These are phyloP conservation scores for Globisporangium perplexum DNA, from an alignment of 352 stramenopile genomes.

Conservation along the genomic window DNA sequence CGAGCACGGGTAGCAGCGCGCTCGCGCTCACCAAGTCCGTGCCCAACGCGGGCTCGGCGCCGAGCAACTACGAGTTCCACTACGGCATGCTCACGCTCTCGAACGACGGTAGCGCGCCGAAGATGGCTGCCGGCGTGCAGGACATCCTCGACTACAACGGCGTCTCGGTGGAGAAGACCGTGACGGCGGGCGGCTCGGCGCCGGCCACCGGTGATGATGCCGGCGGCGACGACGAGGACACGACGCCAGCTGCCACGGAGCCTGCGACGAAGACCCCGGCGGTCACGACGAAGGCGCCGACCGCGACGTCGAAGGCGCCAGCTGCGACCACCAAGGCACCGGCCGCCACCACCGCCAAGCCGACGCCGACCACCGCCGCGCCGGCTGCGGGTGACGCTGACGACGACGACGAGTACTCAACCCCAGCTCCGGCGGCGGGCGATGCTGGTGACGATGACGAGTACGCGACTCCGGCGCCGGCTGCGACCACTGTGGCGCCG, in stretches of 20 bases:
- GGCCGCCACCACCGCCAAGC: not conserved
- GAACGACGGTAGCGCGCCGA: conserved; percentile 39
- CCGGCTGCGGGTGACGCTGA: conserved; percentile 4
- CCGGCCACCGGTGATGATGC: not conserved
- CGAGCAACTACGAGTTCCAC: conserved; percentile 54
- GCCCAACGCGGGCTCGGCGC: conserved; percentile 16
- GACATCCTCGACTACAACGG: conserved; percentile 65
- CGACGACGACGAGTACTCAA: conserved; percentile 6
- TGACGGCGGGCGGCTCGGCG: conserved; percentile 3
- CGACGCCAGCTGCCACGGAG: conserved; percentile 5
- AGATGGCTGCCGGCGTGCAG: conserved; percentile 37
- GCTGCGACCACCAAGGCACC: not conserved
- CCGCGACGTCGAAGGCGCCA: not conserved
- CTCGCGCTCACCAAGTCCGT: conserved; percentile 39
- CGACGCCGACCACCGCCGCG: not conserved
- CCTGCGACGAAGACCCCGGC: conserved; percentile 1
- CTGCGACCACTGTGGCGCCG: not conserved
- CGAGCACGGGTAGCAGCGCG: conserved; percentile 33
- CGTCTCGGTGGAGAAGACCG: conserved; percentile 41
- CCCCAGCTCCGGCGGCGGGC: not conserved
- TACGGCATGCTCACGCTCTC: conserved; percentile 64
- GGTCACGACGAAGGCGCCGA: not conserved
- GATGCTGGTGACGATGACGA: no score
- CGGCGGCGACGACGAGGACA: not conserved
- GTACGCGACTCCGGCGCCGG: conserved; percentile 1